Percentiles rank a stretch among this genome's conserved stretches.
Evolutionary conservation across 257 asterid species (phyloP).

Genomic region (Ligustrum vulgare): DNA sequence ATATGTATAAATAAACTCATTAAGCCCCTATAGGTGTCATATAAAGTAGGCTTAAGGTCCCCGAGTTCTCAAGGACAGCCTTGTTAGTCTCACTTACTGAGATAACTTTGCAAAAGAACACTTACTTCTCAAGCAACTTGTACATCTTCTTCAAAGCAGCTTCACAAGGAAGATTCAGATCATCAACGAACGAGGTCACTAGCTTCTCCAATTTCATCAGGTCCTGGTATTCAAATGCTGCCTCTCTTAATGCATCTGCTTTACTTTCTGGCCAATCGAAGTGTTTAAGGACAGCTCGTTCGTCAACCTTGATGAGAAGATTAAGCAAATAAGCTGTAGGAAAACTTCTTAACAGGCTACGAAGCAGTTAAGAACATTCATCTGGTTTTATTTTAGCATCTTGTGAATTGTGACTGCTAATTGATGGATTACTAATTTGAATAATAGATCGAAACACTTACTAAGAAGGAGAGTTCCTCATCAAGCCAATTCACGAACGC

Average conservation of each 20-base stretch:
- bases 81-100: neutral
- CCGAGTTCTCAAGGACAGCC: no score
- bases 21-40: no score
- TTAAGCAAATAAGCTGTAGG: neutral
- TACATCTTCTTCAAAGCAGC: slow-evolving; percentile 93
- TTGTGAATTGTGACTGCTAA: neutral
- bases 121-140: slow-evolving; percentile 97
- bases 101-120: slow-evolving; percentile 14
- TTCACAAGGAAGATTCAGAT: slow-evolving; percentile 76
- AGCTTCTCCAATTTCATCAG: slow-evolving; percentile 80
- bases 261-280: slow-evolving; percentile 98
- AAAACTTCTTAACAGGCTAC: neutral
- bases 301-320: slow-evolving; percentile 71
- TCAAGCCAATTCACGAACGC: slow-evolving; percentile 95
- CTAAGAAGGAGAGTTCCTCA: slow-evolving; percentile 89
- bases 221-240: slow-evolving; percentile 92
- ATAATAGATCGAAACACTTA: slow-evolving; percentile 31
- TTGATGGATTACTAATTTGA: neutral
- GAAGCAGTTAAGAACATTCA: neutral
- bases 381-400: neutral
- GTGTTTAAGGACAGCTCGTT: slow-evolving; percentile 94
- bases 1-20: no score
- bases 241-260: slow-evolving; percentile 96
- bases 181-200: slow-evolving; percentile 73
- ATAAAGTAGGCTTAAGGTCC: no score